A percentile compares a stretch with the other conserved stretches of the same genome.
Evolutionary conservation across 2,329 filamentous ascomycete species (phyloP).

Genomic region (Falciphora oryzae): DNA sequence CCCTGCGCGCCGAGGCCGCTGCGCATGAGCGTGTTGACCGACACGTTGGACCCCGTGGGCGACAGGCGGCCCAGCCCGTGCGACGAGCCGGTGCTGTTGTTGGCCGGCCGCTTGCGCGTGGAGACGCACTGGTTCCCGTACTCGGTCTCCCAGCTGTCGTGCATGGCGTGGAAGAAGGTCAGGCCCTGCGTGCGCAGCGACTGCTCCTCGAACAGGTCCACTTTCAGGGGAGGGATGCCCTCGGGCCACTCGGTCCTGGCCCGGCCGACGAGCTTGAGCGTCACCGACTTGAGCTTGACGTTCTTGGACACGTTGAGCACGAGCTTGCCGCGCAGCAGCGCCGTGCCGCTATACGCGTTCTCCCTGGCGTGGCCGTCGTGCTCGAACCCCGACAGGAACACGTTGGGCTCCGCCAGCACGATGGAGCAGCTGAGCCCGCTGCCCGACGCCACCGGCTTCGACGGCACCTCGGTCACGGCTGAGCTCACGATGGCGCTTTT

Average conservation of each 20-base stretch:
- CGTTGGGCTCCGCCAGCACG: slow-evolving; percentile 69
- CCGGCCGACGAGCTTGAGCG: slow-evolving; percentile 77
- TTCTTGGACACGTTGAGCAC: slow-evolving; percentile 80
- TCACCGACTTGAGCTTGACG: slow-evolving; percentile 87
- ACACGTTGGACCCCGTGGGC: slow-evolving; percentile 19
- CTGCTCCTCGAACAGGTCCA: slow-evolving; percentile 77
- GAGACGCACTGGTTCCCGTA: slow-evolving; percentile 61
- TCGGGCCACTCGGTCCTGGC: slow-evolving; percentile 95
- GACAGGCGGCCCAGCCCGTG: slow-evolving; percentile 9
- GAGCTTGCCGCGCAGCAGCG: slow-evolving; percentile 79
- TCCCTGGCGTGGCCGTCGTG: slow-evolving; percentile 53
- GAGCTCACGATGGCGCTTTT: slow-evolving; percentile 44
- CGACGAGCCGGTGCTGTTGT: slow-evolving; percentile 22
- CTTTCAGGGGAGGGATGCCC: slow-evolving; percentile 82
- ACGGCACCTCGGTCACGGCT: slow-evolving; percentile 42
- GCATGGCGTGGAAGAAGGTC: slow-evolving; percentile 83
- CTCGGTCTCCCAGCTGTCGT: slow-evolving; percentile 53
- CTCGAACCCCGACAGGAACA: slow-evolving; percentile 76
- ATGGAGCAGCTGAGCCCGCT: slow-evolving; percentile 72
- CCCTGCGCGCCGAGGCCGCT: slow-evolving; percentile 10
- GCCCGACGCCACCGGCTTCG: slow-evolving; percentile 73
- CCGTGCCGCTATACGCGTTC: slow-evolving; percentile 59
- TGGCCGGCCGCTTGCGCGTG: slow-evolving; percentile 33
- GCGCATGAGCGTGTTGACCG: slow-evolving; percentile 25
- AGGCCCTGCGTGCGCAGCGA: slow-evolving; percentile 82